Conservation (phyloP, 1,284 basidiomycete genomes). For the Malassezia globosa region DNA sequence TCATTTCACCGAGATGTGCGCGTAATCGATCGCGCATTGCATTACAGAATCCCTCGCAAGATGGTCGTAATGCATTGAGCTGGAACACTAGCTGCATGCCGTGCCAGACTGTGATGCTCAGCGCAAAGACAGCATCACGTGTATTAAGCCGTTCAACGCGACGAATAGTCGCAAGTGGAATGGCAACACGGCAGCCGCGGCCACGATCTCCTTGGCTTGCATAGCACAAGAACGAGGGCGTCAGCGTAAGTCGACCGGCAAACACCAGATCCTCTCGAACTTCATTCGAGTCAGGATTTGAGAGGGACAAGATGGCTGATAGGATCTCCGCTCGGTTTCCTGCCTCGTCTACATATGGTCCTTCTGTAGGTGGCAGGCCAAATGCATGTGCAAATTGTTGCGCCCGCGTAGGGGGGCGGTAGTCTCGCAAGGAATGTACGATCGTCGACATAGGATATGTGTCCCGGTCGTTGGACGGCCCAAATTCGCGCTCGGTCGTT, state of each 20-base stretch:
- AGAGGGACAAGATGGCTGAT: conserved; percentile 39
- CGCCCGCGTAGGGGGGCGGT: conserved; percentile 35
- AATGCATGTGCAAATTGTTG: conserved; percentile 39
- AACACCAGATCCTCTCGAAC: conserved; percentile 41
- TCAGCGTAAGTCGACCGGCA: conserved; percentile 69
- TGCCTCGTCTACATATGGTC: conserved; percentile 24
- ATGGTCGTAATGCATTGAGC: conserved; percentile 84
- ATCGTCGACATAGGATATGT: conserved; percentile 47
- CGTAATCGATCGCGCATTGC: conserved; percentile 80
- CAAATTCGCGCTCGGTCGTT: no score
- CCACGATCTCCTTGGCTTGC: conserved; percentile 72
- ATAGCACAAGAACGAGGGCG: conserved; percentile 84
- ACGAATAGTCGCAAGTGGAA: conserved; percentile 84
- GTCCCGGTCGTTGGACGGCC: no score
- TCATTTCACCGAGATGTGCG: conserved; percentile 65
- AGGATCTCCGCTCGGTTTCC: conserved; percentile 29
- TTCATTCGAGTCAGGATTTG: conserved; percentile 24
- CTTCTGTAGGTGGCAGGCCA: conserved; percentile 29
- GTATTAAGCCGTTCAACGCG: conserved; percentile 78
- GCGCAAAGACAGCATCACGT: conserved; percentile 62
- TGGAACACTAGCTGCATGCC: conserved; percentile 90
- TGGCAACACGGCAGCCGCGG: conserved; percentile 71
- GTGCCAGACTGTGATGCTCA: conserved; percentile 89
- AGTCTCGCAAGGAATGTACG: conserved; percentile 45
- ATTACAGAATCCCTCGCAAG: conserved; percentile 85